Base-by-base conservation (phyloP, 495 filamentous ascomycete genomes). In the Baudoinia panamericana region DNA sequence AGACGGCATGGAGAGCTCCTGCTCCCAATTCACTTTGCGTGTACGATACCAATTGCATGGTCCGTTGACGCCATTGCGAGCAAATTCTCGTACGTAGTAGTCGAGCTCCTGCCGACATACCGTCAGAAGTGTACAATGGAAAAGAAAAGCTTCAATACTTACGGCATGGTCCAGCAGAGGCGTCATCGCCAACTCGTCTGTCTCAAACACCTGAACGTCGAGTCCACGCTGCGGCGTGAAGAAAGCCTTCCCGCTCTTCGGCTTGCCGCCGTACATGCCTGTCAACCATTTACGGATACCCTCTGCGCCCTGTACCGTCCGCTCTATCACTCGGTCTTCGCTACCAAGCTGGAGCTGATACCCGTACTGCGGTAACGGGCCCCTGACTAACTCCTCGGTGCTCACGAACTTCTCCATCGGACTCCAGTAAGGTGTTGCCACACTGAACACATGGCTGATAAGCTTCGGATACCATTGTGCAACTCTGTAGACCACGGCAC, bases 41-140 rank as follows among this genome's bases (percentile, higher is more conserved):
- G 73, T 80, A 12, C 80, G 70, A 58, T 96, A 95, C 84, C 86
- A 95, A 51, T 86, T 78, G 36, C 80, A 64, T 15, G 82, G 78
- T 2, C 82, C 83, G 48, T 76, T 71, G 39, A 95, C 52, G 0
- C 86, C 87, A 46, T 76, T 65, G n/a, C 73, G 67, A 10, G 63
- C 61, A 56, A 71, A 92, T 59, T 84, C 65, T 25, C 72, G 62
- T 12, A 71, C 71, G 57, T 93, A 94, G 59, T 72, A 84, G 31
- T 85, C 77, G 36, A 85, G 56, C 51, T 88, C 78, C 68, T 76
- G 35, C 15, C 30, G 26, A 25, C 22, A 5, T 5, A n/a, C n/a
- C n/a, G n/a, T n/a, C n/a, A n/a, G 9, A 28, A 10, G 3, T n/a
- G 30, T 35, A 48, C 10, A 11, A 45, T 11, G 11, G 6, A 16